Base-by-base conservation (phyloP, 2,329 filamentous ascomycete genomes). In the Truncatella angustata region DNA sequence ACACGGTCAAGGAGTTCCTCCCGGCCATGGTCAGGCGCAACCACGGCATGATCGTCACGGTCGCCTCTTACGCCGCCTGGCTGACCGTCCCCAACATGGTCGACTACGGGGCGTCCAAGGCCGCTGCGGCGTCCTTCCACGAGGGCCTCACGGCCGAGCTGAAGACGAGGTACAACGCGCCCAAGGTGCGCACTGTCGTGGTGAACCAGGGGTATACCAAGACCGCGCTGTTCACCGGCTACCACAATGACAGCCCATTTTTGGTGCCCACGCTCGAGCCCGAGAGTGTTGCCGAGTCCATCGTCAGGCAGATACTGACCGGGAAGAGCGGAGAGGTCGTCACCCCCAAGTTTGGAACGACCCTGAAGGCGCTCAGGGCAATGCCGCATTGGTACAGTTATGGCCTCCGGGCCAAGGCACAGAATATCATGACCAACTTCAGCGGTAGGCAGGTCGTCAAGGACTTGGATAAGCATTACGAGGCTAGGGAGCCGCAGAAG, bases 351-450 rank as follows among this genome's bases (percentile, higher is more conserved):
- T 70, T 76, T 26, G 73, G 69, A 3, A 60, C 59, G 3, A 50
- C 67, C 2, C 58, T 80, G 40, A 58, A 75, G 50, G 70, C 73
- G 34, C 62, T 83, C 53, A 72, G 81, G 30, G 74, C 70, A 0
- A 66, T 82, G 58, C 86, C 87, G n/a, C 70, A 81, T 59, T 90
- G 85, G 85, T 75, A 84, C 62, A 75, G 84, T 68, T 73, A 79
- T 58, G 62, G 67, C 14, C n/a, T 81, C 53, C 70, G 85, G 56
- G 71, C 74, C 28, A 67, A 69, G 54, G 67, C 64, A 20, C 62
- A 71, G 56, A 62, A 56, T 18, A 69, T 70, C 52, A 79, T 79
- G 76, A 56, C 58, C 23, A 67, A 70, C 40, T 79, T 74, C 60
- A 66, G 57, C 20, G 77, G 76, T 4, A 66, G 74, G 37, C 76